Base-by-base conservation (phyloP, 2,329 filamentous ascomycete species). In the Cercospora citrullina region DNA sequence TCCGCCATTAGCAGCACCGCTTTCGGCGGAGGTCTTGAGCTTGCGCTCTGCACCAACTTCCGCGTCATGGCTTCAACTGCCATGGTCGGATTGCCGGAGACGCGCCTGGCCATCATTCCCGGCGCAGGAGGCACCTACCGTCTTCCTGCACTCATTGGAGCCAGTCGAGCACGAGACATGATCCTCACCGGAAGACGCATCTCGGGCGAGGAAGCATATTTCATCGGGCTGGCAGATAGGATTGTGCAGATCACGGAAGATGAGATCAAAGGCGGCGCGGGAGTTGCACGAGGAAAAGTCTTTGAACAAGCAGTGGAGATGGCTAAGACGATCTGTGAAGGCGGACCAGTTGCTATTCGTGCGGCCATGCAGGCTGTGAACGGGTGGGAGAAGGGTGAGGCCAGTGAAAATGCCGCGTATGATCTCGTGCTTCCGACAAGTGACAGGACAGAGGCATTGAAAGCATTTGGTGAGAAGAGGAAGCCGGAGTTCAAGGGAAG, bases 111-210 rank as follows among this genome's bases (percentile, higher is more conserved):
- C 65, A 99, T 99, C 78, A 91, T 99, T 72, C 95, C 95, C 3
- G 95, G 95, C 68, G 95, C 94, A 2, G 95, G 95, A 53, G 95
- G 94, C 68, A 98, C 94, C 0, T 92, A 93, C 80, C 90, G 95
- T 9, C 88, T 99, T 0, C 93, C 93, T 1, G 87, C 86, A 8
- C 81, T 99, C 21, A 90, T 99, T 72, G 95, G 95, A 5, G 82
- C 91, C 26, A 84, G 86, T 28, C 89, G 93, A 65, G 95, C 95
- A n/a, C 86, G 94, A 61, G 94, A 99, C 79, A 82, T 98, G 75
- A 90, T 98, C 62, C 84, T 98, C 8, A 98, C 94, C 0, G 95
- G 95, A 3, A 87, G 95, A n/a, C 86, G 93, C 53, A 91, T 99
- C 12, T 85, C 86, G 8, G 94, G 89, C 0, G 83, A 91, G 1